phyloP scores from a whole-genome alignment of 2,329 filamentous ascomycete genomes.

The Fusarium miscanthi region DNA sequence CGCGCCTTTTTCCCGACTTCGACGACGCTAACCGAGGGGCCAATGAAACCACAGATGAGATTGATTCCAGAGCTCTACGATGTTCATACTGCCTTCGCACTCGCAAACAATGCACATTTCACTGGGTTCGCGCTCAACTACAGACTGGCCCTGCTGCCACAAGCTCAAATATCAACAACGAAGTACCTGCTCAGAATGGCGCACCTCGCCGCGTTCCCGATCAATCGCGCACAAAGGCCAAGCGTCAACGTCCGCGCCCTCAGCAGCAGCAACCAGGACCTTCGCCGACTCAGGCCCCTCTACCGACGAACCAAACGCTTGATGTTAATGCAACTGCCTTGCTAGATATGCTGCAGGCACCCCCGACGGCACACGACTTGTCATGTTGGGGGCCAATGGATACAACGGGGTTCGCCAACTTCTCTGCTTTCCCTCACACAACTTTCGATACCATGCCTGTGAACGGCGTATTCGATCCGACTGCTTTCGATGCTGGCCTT shows the following conservation, averaged over 20 bases:
- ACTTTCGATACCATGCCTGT: conserved; percentile 44
- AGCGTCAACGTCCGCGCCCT: conserved; percentile 43
- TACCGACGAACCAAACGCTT: conserved; percentile 37
- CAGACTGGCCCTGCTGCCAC: conserved; percentile 41
- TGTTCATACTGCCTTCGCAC: conserved; percentile 46
- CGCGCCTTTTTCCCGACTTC: conserved; percentile 31
- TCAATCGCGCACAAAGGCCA: conserved; percentile 43
- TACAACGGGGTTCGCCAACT: conserved; percentile 39
- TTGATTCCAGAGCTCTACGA: conserved; percentile 44
- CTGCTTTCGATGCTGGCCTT: conserved; percentile 40
- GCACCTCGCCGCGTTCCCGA: conserved; percentile 40
- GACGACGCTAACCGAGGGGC: conserved; percentile 39
- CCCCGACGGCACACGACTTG: conserved; percentile 43
- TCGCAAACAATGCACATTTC: conserved; percentile 45
- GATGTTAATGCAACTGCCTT: conserved; percentile 45
- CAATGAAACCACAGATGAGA: conserved; percentile 42
- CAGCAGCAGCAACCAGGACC: conserved; percentile 38
- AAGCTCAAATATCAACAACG: conserved; percentile 19
- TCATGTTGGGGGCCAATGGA: conserved; percentile 45
- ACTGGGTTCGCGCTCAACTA: conserved; percentile 45
- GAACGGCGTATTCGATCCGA: conserved; percentile 40
- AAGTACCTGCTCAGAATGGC: conserved; percentile 32
- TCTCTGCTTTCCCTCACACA: conserved; percentile 37
- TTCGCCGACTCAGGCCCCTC: conserved; percentile 37
- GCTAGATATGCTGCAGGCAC: conserved; percentile 45